These are phyloP conservation scores for Pyrus communis DNA, from an alignment of 306 rosid genomes.

Conservation along the genomic window DNA sequence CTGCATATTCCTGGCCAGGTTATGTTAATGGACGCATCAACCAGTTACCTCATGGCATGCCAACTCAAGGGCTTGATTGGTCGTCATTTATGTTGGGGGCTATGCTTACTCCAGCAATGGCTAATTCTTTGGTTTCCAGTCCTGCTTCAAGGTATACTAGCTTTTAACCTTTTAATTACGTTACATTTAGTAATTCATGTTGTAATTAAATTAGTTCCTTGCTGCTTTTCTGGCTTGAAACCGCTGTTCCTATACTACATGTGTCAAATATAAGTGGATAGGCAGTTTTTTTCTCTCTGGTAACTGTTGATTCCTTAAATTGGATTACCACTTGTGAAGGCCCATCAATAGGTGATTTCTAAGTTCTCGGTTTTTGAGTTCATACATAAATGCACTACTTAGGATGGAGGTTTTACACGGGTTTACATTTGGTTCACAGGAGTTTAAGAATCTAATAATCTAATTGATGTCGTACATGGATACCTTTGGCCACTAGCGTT, in stretches of 20 bases:
- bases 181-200: neutral
- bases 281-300: neutral
- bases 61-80: conserved; percentile 80
- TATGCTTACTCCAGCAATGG: conserved; percentile 52
- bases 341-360: neutral
- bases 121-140: conserved; percentile 66
- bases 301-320: neutral
- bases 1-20: conserved; percentile 90
- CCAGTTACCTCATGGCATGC: conserved; percentile 74
- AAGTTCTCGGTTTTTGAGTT: neutral
- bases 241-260: neutral
- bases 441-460: neutral
- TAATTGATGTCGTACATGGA: neutral
- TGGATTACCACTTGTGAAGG: neutral
- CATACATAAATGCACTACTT: neutral
- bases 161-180: neutral
- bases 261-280: neutral
- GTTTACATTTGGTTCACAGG: neutral
- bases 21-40: conserved; percentile 64
- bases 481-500: conserved; percentile 11
- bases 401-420: neutral
- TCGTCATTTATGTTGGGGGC: conserved; percentile 83
- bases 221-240: neutral
- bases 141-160: conserved; percentile 85
- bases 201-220: neutral